Evolutionary conservation across 306 rosid species (phyloP).

Genomic region (Quercus alba): DNA sequence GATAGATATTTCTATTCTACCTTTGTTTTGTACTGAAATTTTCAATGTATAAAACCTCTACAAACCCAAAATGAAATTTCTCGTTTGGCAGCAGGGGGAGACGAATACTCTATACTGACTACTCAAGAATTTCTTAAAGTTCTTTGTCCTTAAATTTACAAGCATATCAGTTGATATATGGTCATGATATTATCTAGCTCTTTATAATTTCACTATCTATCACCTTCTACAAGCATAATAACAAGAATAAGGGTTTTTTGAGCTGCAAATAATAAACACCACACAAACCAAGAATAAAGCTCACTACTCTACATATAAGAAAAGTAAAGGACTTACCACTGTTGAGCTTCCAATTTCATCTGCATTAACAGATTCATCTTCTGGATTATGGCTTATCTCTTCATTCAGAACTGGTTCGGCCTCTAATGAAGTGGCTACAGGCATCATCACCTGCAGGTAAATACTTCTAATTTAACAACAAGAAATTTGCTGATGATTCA

Average conservation of each 20-base stretch:
- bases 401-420: constrained; percentile 20
- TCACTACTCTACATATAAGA: not conserved
- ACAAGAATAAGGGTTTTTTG: not conserved
- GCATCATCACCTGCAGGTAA: not conserved
- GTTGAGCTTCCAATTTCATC: constrained; percentile 21
- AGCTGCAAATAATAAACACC: not conserved
- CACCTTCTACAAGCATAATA: not conserved
- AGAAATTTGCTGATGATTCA: not conserved
- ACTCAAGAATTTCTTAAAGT: too few species aligned
- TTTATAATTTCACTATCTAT: too few species aligned
- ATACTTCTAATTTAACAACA: not conserved
- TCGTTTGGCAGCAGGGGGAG: too few species aligned
- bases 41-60: too few species aligned
- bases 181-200: too few species aligned
- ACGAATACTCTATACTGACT: too few species aligned
- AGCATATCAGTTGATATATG: too few species aligned
- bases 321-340: constrained; percentile 28
- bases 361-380: constrained; percentile 26
- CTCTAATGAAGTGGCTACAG: constrained; percentile 12
- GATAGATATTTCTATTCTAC: too few species aligned
- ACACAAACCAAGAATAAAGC: constrained; percentile 18
- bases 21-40: too few species aligned
- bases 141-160: too few species aligned
- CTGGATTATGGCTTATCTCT: constrained; percentile 15
- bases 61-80: too few species aligned